Percentiles rank a stretch among this genome's conserved stretches.
Evolutionary conservation across 345 rosid species (phyloP).

Genomic region (Viola odorata): DNA sequence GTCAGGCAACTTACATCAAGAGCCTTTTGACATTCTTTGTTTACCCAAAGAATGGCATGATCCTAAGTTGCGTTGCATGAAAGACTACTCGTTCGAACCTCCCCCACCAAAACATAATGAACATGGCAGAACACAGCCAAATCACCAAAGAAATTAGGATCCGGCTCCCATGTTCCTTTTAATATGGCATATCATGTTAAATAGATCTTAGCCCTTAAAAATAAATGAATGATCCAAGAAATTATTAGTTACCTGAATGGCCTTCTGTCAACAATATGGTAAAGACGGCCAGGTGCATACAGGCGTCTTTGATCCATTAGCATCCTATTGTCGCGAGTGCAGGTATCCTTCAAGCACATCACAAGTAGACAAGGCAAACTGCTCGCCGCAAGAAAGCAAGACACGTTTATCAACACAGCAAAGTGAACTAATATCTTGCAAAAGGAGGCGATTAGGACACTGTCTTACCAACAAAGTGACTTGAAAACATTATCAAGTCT

Average conservation of each 20-base stretch:
- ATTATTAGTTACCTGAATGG: conserved; percentile 72
- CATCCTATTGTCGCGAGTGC: conserved; percentile 68
- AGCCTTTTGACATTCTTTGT: conserved; percentile 83
- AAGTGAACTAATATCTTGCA: conserved; percentile 3
- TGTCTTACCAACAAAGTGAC: conserved; percentile 85
- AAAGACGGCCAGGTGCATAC: conserved; percentile 90
- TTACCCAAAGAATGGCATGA: conserved; percentile 80
- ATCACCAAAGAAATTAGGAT: no score
- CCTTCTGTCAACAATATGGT: conserved; percentile 84
- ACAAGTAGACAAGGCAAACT: conserved; percentile 87
- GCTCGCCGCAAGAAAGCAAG: conserved; percentile 24
- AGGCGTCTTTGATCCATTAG: conserved; percentile 82
- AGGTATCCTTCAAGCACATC: conserved; percentile 88
- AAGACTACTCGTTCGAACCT: conserved; percentile 88
- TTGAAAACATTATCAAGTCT: conserved; percentile 75
- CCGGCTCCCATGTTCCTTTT: no score
- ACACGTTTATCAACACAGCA: neutral
- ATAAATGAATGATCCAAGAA: no score
- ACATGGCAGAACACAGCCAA: no score
- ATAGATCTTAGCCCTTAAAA: no score
- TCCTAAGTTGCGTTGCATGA: conserved; percentile 86
- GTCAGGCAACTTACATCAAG: conserved; percentile 48
- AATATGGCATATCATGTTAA: no score
- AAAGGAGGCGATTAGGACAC: conserved; percentile 27
- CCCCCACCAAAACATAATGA: conserved; percentile 98